Evolutionary conservation across 2,329 filamentous ascomycete species (phyloP), one percentile per base, ranked within the genome.

Genomic region (Botrytis pseudocinerea): DNA sequence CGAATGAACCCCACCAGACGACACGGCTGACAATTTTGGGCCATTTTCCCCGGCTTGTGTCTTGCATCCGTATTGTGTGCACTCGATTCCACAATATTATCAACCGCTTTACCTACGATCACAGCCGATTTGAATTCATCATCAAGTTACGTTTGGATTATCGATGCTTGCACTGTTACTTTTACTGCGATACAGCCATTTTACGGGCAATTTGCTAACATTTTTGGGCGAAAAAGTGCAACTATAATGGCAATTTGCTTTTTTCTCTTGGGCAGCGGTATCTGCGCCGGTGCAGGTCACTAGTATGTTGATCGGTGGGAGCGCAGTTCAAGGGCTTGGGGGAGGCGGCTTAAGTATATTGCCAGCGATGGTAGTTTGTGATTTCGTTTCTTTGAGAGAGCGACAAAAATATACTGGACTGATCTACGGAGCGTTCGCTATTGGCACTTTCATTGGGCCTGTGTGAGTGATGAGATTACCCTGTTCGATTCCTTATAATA

Each of bases 171-270:
- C 32, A 35, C 69, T 25, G 42, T 75, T 20, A 62, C 66, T 5
- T 42, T 61, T 4, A 70, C 73, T 22, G 68, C 54, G 38, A 40
- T 64, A 14, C 73, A 74, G 51, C 73, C 73, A 10, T 69, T 76
- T 3, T 74, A 84, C 51, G 86, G 85, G 1, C 85, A 88, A 75
- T 75, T 87, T 1, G 82, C 84, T 18, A 83, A 88, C 70, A 82
- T 89, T 28, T 89, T 85, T 74, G 87, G 88, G 3, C 82, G 87
- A 1, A 82, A 84, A 32, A 82, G 80, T 64, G 78, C 83, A 38
- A 80, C 82, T n/a, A 79, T 87, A 0, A 66, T 78, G 12, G 79
- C 84, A 4, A 82, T 88, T 42, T 28, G 18, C 2, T 14, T 75
- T 9, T 77, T 77, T 32, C 73, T 70, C 73, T 70, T 80, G 25